Conservation (phyloP, 2,329 filamentous ascomycete genomes). For the Claviceps cyperi region DNA sequence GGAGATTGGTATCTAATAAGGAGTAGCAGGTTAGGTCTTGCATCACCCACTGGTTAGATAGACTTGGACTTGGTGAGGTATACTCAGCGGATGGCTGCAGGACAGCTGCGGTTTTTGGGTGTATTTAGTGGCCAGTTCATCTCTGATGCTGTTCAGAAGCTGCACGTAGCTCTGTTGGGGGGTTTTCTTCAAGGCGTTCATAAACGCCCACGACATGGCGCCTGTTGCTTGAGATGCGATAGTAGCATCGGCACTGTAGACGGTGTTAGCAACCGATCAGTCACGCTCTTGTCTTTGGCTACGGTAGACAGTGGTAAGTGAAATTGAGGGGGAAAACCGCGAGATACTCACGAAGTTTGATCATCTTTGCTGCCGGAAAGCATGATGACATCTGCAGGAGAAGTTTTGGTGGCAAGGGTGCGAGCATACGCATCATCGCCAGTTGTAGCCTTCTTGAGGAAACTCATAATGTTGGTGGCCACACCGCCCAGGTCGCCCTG, state of each 20-base stretch:
- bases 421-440: conserved; percentile 73
- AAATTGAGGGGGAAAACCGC: conserved; percentile 4
- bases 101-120: conserved; percentile 92
- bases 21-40: conserved; percentile 5
- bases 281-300: background rate
- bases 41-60: conserved; percentile 6
- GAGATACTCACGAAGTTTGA: conserved; percentile 67
- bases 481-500: conserved; percentile 71
- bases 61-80: conserved; percentile 18
- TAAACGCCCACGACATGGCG: conserved; percentile 97
- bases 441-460: conserved; percentile 78
- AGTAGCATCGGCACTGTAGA: conserved; percentile 68
- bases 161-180: conserved; percentile 97
- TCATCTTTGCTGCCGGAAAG: conserved; percentile 94
- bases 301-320: background rate
- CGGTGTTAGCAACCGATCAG: background rate
- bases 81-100: conserved; percentile 92
- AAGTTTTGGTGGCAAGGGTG: conserved; percentile 78
- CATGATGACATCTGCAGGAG: conserved; percentile 91
- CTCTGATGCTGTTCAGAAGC: conserved; percentile 88
- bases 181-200: conserved; percentile 85
- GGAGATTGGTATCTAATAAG: conserved; percentile 38
- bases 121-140: conserved; percentile 79
- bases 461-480: conserved; percentile 61
- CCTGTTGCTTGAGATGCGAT: conserved; percentile 85